Evolutionary conservation across 257 asterid species (phyloP), one percentile per base, ranked within the genome.

Genomic region (Craterostigma plantagineum): DNA sequence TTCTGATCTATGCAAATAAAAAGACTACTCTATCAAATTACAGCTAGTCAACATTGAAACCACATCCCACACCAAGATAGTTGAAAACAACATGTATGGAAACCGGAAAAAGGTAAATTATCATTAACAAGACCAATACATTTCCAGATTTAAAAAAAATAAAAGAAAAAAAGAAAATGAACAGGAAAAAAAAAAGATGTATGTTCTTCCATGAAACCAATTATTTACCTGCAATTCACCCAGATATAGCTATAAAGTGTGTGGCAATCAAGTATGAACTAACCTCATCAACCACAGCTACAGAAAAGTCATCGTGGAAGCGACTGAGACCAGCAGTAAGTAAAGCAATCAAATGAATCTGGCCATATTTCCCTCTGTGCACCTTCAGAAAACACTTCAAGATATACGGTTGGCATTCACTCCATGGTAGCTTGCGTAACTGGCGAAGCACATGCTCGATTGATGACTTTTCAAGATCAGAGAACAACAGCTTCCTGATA

Each of bases 251-350:
- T n/a, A n/a, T 23, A 23, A 23, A 23, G 30, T 23, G 30, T 23
- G 30, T 23, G n/a, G n/a, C n/a, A n/a, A n/a, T n/a, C n/a, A n/a
- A n/a, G n/a, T n/a, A n/a, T n/a, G n/a, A n/a, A n/a, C n/a, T n/a
- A n/a, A 90, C 99, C 99, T 90, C 99, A 54, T 90, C 99, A 49
- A 90, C 91, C 54, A 83, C 92, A 42, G 94, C 79, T 60, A 83
- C 86, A 7, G 91, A 78, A 46, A 83, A 90, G 39, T 83, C 92
- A 46, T 83, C 94, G 57, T 90, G 99, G 70, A 79, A 79, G 53
- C 87, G 94, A 64, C 94, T 77, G 65, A 90, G 70, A 50, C 99
- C 77, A 63, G 92, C 91, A 51, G 94, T 75, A 54, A 90, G 99
- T 33, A 92, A 90, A 30, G 99, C 99, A 60, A 90, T 73, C 81